A percentile compares a stretch with the other conserved stretches of the same genome.
phyloP scores from a whole-genome alignment of 345 rosid genomes.

The Aethionema arabicum region DNA sequence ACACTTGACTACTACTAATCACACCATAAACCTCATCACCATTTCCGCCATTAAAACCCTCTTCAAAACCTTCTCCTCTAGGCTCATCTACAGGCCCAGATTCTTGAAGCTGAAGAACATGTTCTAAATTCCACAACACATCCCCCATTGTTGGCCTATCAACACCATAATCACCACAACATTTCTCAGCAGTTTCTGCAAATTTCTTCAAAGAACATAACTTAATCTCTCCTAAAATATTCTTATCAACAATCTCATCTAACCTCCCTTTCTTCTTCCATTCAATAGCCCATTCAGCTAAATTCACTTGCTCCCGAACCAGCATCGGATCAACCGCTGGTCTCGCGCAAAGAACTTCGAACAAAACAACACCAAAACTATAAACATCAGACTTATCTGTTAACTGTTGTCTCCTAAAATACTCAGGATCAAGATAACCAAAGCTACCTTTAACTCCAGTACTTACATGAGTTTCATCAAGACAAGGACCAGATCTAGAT shows the following conservation, averaged over 20 bases:
- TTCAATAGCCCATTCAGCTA: conserved; percentile 96
- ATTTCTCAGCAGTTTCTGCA: conserved; percentile 94
- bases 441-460: conserved; percentile 97
- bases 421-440: conserved; percentile 95
- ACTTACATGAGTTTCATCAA: conserved; percentile 90
- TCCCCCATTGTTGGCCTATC: conserved; percentile 95
- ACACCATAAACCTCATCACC: conserved; percentile 53
- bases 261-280: conserved; percentile 95
- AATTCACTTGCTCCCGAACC: conserved; percentile 87
- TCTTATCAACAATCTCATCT: conserved; percentile 62
- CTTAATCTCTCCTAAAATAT: conserved; percentile 65
- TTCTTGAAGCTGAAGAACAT: conserved; percentile 77
- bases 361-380: conserved; percentile 87
- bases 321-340: conserved; percentile 94
- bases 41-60: conserved; percentile 20
- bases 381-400: conserved; percentile 96
- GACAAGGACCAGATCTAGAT: conserved; percentile 91
- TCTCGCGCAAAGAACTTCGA: conserved; percentile 94
- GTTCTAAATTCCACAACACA: conserved; percentile 89
- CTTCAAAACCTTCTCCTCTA: conserved; percentile 19
- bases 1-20: conserved; percentile 60
- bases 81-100: conserved; percentile 45
- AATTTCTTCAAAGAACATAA: conserved; percentile 69
- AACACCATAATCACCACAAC: conserved; percentile 90
- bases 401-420: conserved; percentile 91